Evolutionary conservation across 2,329 filamentous ascomycete species (phyloP), one percentile per base, ranked within the genome.

Genomic region (Lecanicillium sp.): DNA sequence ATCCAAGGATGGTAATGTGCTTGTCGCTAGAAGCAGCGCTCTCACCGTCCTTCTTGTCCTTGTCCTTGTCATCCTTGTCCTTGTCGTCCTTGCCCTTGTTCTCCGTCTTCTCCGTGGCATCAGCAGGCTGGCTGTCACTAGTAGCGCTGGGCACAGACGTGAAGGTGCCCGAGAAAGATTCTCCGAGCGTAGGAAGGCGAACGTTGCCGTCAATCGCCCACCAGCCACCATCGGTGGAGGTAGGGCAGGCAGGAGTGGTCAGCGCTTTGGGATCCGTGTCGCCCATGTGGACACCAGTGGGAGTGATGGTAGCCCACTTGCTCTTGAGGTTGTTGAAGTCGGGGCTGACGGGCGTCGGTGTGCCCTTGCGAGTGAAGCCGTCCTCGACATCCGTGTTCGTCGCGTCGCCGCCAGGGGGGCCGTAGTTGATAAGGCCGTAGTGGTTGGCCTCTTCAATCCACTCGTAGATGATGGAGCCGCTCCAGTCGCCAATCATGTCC

Each of bases 361-460:
- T 87, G 45, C 89, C 89, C 41, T 77, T 77, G 55, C 86, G 78
- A 0, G 79, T 77, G 65, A 76, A 90, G 27, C 87, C 85, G 56
- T 81, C 87, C 50, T 73, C 69, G 40, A 83, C 67, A n/a, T 75
- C 78, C 1, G 73, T 72, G n/a, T 65, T 69, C 6, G 71, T 71
- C 8, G 73, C 65, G 19, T 74, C 67, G 29, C 72, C 73, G 10
- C 73, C 74, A n/a, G 71, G 66, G 3, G 77, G 69, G 1, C 85
- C 87, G 62, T 95, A 95, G 17, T 76, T 82, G 57, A 94, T 77
- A 29, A 95, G 73, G 32, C 89, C 89, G 64, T 94, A 95, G 59
- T 87, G 67, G 65, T 95, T 94, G 43, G 77, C 72, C 66, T 94
- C 89, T 62, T 91, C 71, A 53, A 94, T 88, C 89, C 89, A 95